Base-by-base conservation (phyloP, 345 rosid species). In the Eucalyptus sp. region DNA sequence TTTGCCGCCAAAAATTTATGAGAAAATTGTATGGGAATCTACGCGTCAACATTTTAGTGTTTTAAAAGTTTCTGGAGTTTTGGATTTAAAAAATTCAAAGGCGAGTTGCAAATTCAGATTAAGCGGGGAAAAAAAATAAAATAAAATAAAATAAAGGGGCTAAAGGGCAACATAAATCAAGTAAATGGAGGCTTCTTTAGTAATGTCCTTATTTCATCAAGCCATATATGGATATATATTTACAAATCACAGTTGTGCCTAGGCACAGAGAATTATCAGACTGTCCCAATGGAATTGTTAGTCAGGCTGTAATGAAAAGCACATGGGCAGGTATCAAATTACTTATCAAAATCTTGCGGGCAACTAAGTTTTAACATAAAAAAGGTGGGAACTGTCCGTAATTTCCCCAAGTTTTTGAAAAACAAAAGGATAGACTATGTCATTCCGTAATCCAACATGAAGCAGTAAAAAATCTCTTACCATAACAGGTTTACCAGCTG, bases 401-500 rank as follows among this genome's bases (percentile, higher is more conserved):
- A 68, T 71, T 22, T 71, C 18, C 48, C 48, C 48, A 76, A 76
- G 48, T 41, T 76, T 29, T 76, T 41, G 11, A 76, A 76, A 76
- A 10, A 41, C 83, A 76, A 76, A 76, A 20, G 83, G 14, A 41
- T 20, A 76, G 29, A 41, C 14, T 31, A 29, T 44, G 48, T 22
- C 89, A 68, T 29, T 68, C 46, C 0, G 71, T 60, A 5, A 87
- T 50, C 22, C 60, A 50, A 58, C 41, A 54, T 44, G 83, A 16
- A 64, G 71, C 41, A 86, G 71, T 52, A 83, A 51, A 18, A 41
- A 24, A 24, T 83, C 58, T 2, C 93, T 90, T 92, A 97, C 99
- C 97, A 97, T 25, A 81, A 93, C 51, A 88, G 96, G 96, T 91
- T 94, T 95, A 86, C 84, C 90, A 88, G 80, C 92, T 62, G 92